Conservation (phyloP, 495 filamentous ascomycete genomes). For the Extremus antarcticus region DNA sequence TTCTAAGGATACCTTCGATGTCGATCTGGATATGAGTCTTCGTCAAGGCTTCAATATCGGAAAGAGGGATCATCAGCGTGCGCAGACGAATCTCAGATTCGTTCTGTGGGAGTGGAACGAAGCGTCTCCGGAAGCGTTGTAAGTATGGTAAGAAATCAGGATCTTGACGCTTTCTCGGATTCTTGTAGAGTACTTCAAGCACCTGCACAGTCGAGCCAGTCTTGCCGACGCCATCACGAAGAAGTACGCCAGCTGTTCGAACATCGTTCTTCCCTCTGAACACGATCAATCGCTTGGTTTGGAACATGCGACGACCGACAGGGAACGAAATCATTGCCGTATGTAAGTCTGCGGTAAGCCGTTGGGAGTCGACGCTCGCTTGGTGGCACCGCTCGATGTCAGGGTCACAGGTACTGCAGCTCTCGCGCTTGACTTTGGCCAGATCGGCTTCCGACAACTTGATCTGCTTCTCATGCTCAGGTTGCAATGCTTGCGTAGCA, state of each 20-base stretch:
- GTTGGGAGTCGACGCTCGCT: constrained; percentile 65
- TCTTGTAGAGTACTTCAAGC: constrained; percentile 54
- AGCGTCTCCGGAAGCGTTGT: constrained; percentile 48
- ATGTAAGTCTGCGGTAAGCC: constrained; percentile 63
- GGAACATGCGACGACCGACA: constrained; percentile 68
- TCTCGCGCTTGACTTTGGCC: constrained; percentile 74
- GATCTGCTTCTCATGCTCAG: constrained; percentile 88
- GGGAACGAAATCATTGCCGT: constrained; percentile 58
- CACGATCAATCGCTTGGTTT: constrained; percentile 60
- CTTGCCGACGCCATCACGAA: constrained; percentile 58
- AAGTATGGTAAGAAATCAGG: constrained; percentile 74
- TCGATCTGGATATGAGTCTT: constrained; percentile 41
- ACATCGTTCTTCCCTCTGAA: constrained; percentile 62
- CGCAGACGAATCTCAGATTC: constrained; percentile 49
- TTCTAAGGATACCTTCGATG: constrained; percentile 22
- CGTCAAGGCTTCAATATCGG: constrained; percentile 73
- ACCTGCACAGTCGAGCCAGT: constrained; percentile 60
- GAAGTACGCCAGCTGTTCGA: constrained; percentile 66
- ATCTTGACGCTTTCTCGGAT: constrained; percentile 52
- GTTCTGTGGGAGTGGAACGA: constrained; percentile 46
- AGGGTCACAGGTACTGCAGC: constrained; percentile 70
- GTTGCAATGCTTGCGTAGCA: constrained; percentile 89
- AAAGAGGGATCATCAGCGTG: constrained; percentile 50
- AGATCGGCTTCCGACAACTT: constrained; percentile 87
- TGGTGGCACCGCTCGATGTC: constrained; percentile 70